Conservation (phyloP, 495 filamentous ascomycete genomes). For the Penicillium crystallinum region DNA sequence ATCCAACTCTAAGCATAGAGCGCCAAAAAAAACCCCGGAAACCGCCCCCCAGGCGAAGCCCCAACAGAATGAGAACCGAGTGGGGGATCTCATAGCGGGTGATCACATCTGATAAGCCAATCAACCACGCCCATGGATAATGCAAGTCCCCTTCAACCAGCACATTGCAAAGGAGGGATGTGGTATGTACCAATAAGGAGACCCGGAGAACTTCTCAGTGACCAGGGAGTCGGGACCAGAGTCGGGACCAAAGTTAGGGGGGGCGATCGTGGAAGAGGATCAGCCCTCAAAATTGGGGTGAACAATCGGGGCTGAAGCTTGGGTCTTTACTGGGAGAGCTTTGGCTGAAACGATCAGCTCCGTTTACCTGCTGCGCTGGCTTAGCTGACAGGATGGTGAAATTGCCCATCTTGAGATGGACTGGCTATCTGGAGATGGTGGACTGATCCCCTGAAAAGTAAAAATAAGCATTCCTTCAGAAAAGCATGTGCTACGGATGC, state of each 20-base stretch:
- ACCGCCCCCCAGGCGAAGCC: too few species aligned
- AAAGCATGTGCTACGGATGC: background rate
- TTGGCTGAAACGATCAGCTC: background rate
- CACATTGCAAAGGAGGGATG: background rate
- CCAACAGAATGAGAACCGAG: too few species aligned
- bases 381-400: background rate
- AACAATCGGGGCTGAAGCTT: background rate
- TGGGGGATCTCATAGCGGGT: background rate
- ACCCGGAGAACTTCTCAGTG: background rate
- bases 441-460: background rate
- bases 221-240: background rate
- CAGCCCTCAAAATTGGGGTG: background rate
- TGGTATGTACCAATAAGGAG: background rate
- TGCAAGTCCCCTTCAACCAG: background rate
- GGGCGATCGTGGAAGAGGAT: background rate
- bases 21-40: too few species aligned
- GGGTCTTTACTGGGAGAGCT: background rate
- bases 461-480: background rate
- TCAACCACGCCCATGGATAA: background rate
- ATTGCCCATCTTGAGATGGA: background rate
- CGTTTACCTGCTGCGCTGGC: too few species aligned
- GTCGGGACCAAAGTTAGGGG: background rate
- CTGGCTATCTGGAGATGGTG: background rate
- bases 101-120: constrained; percentile 3
- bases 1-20: background rate